Conservation (phyloP, 1,284 basidiomycete genomes). For the Trichosporon ovoides region DNA sequence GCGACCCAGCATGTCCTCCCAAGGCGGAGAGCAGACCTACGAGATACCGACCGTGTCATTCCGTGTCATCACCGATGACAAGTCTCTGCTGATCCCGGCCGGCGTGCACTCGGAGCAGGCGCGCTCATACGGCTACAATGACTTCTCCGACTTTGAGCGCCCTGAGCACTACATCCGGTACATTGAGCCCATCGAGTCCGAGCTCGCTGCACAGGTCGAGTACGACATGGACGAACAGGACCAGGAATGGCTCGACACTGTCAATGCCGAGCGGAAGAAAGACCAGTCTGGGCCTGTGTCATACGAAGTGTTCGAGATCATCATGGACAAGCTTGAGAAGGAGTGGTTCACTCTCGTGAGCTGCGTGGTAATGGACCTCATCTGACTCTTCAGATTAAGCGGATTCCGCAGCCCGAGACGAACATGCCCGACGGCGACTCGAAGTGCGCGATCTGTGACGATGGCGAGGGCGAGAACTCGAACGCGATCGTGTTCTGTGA, state of each 20-base stretch:
- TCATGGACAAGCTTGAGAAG: constrained; percentile 97
- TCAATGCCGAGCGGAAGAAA: constrained; percentile 78
- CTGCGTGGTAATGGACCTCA: constrained; percentile 6
- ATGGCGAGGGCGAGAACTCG: constrained; percentile 96
- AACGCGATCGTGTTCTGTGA: constrained; percentile 99
- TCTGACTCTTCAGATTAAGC: constrained; percentile 63
- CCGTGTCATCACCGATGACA: constrained; percentile 41
- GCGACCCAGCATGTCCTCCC: constrained; percentile 23
- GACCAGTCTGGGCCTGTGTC: constrained; percentile 68
- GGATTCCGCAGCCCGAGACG: constrained; percentile 76
- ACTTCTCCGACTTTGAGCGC: constrained; percentile 66
- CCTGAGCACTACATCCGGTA: constrained; percentile 86
- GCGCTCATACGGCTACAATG: constrained; percentile 57
- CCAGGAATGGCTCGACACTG: constrained; percentile 85
- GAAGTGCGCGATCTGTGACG: constrained; percentile 94
- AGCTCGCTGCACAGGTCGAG: constrained; percentile 87
- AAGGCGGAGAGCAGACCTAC: constrained; percentile 29
- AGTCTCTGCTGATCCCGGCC: constrained; percentile 29
- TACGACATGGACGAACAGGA: constrained; percentile 99
- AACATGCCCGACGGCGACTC: constrained; percentile 81
- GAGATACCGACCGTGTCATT: constrained; percentile 46
- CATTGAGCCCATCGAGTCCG: constrained; percentile 88
- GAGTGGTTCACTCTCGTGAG: constrained; percentile 95
- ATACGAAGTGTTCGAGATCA: constrained; percentile 88
- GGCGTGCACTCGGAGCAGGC: constrained; percentile 42